These are phyloP conservation scores for Penicillium canescens DNA, from an alignment of 495 filamentous ascomycete genomes.

Conservation along the genomic window DNA sequence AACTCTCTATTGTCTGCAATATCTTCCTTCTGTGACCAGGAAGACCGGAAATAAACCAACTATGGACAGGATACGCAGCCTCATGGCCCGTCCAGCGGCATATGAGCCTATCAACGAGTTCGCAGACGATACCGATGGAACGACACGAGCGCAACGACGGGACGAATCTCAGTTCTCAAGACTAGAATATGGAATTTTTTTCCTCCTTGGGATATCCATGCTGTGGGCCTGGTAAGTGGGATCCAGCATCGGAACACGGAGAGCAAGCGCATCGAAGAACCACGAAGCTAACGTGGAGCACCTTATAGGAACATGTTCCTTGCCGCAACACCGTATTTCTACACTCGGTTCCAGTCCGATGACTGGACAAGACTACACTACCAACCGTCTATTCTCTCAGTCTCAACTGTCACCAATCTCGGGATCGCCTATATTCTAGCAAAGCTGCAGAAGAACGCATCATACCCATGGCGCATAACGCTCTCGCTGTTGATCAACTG, in stretches of 20 bases:
- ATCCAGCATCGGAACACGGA: not conserved
- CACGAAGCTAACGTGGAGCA: slow-evolving; percentile 2
- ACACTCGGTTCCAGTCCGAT: slow-evolving; percentile 71
- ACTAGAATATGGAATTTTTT: slow-evolving; percentile 82
- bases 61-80: slow-evolving; percentile 51
- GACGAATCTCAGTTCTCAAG: slow-evolving; percentile 59
- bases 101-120: slow-evolving; percentile 60
- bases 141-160: slow-evolving; percentile 9
- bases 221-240: slow-evolving; percentile 87
- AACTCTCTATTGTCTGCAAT: too few relatives aligned
- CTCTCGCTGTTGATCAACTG: slow-evolving; percentile 72
- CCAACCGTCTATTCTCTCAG: slow-evolving; percentile 84
- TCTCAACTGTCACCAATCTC: slow-evolving; percentile 81
- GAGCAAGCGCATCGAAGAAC: not conserved
- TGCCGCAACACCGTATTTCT: slow-evolving; percentile 91
- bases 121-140: slow-evolving; percentile 32
- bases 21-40: too few relatives aligned
- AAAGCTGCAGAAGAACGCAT: slow-evolving; percentile 73
- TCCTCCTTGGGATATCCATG: slow-evolving; percentile 89
- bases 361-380: slow-evolving; percentile 75
- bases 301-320: slow-evolving; percentile 92
- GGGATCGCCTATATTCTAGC: slow-evolving; percentile 69
- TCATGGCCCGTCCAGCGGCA: slow-evolving; percentile 47
- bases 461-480: slow-evolving; percentile 82
- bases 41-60: not conserved